Evolutionary conservation across 106 monocot genomes (phyloP).

Genomic region (Dioscorea dumetorum): DNA sequence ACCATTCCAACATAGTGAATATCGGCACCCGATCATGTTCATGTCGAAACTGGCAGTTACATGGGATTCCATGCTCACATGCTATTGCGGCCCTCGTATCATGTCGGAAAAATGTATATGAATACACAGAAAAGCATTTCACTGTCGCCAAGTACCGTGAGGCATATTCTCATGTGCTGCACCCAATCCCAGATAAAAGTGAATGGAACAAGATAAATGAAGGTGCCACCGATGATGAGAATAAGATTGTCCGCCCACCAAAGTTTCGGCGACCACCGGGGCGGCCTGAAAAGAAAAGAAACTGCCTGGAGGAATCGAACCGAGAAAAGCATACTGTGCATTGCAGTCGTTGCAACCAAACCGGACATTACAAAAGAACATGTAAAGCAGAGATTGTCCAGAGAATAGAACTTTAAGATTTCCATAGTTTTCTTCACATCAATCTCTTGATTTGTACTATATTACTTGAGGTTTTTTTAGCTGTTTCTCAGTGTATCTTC

Average conservation of each 20-base stretch:
- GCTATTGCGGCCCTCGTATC: conserved; percentile 48
- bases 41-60: conserved; percentile 62
- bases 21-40: conserved; percentile 49
- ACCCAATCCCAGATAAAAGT: conserved; percentile 31
- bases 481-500: too few species aligned
- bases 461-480: too few species aligned
- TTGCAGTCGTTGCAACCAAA: conserved; percentile 68
- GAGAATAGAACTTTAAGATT: conserved; percentile 6
- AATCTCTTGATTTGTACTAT: too few species aligned
- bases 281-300: conserved; percentile 53
- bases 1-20: conserved; percentile 49
- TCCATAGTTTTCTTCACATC: neutral
- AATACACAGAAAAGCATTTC: conserved; percentile 38
- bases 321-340: conserved; percentile 53
- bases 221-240: conserved; percentile 11
- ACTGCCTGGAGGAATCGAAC: conserved; percentile 18
- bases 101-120: conserved; percentile 43
- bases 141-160: conserved; percentile 30
- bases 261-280: conserved; percentile 56
- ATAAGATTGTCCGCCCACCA: conserved; percentile 34
- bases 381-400: conserved; percentile 33
- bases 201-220: conserved; percentile 29
- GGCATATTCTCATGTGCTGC: conserved; percentile 32
- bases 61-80: conserved; percentile 66
- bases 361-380: conserved; percentile 71